A percentile compares a stretch with the other conserved stretches of the same genome.
These are phyloP conservation scores for Alternaria brassicicola DNA, from an alignment of 2,329 filamentous ascomycete species.

Conservation along the genomic window DNA sequence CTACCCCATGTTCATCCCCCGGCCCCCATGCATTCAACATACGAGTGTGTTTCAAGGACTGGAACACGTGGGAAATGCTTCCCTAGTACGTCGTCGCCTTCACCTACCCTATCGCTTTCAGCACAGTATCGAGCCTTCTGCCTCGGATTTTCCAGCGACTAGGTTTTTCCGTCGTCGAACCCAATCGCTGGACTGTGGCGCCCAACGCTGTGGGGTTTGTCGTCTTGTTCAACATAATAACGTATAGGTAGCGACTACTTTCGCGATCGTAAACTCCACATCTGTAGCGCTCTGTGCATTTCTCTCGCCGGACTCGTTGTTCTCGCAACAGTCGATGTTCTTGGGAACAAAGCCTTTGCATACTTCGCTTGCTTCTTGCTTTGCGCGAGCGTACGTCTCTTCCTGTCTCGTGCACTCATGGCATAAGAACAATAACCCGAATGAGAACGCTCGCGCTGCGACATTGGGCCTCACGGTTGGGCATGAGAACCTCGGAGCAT, in stretches of 20 bases:
- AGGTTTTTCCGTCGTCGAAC: conserved; percentile 54
- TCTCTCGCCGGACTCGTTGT: conserved; percentile 55
- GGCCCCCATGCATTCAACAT: conserved; percentile 49
- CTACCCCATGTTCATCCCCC: conserved; percentile 55
- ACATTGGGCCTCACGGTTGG: conserved; percentile 57
- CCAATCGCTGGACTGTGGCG: conserved; percentile 58
- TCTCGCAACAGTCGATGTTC: conserved; percentile 52
- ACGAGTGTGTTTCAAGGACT: conserved; percentile 52
- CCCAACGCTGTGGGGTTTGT: conserved; percentile 57
- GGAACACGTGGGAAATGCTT: conserved; percentile 52
- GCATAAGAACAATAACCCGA: conserved; percentile 61
- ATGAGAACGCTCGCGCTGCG: conserved; percentile 57
- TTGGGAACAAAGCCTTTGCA: conserved; percentile 51
- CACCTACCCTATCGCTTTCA: conserved; percentile 58
- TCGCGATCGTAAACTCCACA: conserved; percentile 56
- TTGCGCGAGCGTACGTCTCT: conserved; percentile 55
- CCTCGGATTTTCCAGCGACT: conserved; percentile 56
- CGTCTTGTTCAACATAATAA: conserved; percentile 54
- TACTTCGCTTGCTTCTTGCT: conserved; percentile 61
- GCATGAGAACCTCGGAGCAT: conserved; percentile 55
- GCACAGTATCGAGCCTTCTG: conserved; percentile 56
- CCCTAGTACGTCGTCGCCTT: conserved; percentile 56
- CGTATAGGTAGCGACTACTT: conserved; percentile 54
- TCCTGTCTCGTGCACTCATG: conserved; percentile 57
- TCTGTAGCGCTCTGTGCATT: conserved; percentile 49